Base-by-base conservation (phyloP, 1,284 basidiomycete species). In the Apiotrichum gracile region DNA sequence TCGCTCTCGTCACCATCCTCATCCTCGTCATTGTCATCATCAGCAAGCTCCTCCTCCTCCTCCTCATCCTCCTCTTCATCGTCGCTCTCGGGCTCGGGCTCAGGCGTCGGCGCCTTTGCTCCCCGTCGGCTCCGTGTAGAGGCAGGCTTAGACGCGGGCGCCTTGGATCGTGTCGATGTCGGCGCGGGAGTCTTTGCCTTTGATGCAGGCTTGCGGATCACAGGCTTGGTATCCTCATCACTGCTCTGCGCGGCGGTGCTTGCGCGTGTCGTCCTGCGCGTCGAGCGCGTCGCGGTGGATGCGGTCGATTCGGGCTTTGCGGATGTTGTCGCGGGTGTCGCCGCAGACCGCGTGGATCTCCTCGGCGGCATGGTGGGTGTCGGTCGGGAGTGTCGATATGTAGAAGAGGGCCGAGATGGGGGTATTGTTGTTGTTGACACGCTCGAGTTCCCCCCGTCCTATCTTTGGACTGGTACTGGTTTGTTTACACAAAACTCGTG, bases 61-160 rank as follows among this genome's bases (percentile, higher is more conserved):
- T 59, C 58, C 10, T 59, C 58, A 9, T 64, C 62, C 14, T 44
- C 59, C 16, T 55, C 55, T n/a, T 56, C 51, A 6, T 53, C 49
- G 0, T 56, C 48, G 1, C 57, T 49, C 24, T 53, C 58, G 0
- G 37, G 52, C 44, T 61, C 43, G 25, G 49, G 34, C 46, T 53
- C 51, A 29, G 60, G 51, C 22, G 54, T 34, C 24, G 57, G 47
- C 12, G 34, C 37, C n/a, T 34, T 52, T 6, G 26, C 37, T 16
- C 24, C 34, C 31, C 24, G n/a, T 25, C 34, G n/a, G 17, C 35
- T 19, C 16, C 35, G 14, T 3, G 46, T 26, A 8, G 46, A 34
- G 7, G n/a, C 16, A 3, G 42, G 42, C 42, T 44, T 44, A 3
- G 42, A 21, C 6, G 37, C 37, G 37, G 37, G n/a, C 5, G 37